phyloP scores from a whole-genome alignment of 345 rosid genomes.

The Citrus maxima region DNA sequence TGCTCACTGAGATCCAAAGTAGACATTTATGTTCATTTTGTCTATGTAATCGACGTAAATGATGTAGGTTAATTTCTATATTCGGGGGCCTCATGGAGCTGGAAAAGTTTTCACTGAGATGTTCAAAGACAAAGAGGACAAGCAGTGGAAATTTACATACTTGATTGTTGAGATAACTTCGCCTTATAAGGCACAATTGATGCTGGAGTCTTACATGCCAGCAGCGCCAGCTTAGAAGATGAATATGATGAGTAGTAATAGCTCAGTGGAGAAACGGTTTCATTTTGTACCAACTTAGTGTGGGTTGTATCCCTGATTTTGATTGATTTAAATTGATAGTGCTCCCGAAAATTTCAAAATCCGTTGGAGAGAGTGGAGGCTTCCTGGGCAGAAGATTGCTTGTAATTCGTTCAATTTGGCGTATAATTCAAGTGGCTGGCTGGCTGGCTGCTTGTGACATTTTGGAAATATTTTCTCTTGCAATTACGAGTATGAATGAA shows the following conservation, averaged over 20 bases:
- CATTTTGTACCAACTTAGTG: background rate
- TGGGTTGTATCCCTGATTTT: background rate
- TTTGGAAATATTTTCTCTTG: background rate
- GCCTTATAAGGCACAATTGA: constrained; percentile 67
- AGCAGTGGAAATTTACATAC: constrained; percentile 85
- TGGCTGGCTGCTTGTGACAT: background rate
- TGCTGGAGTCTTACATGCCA: constrained; percentile 89
- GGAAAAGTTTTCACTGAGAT: constrained; percentile 86
- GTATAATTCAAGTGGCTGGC: background rate
- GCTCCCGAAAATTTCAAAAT: background rate
- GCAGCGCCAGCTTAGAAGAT: constrained; percentile 20
- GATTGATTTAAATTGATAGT: background rate
- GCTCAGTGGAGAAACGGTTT: background rate
- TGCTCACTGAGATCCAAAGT: background rate
- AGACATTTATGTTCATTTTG: background rate
- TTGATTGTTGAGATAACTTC: constrained; percentile 72
- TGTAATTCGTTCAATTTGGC: background rate
- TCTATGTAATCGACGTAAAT: too few species aligned
- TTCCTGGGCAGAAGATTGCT: background rate
- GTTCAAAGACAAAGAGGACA: constrained; percentile 84
- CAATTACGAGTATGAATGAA: too few species aligned
- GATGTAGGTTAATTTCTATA: constrained; percentile 65
- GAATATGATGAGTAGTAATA: background rate
- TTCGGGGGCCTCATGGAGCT: constrained; percentile 94
- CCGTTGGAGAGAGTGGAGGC: background rate